phyloP scores from a whole-genome alignment of 2,329 filamentous ascomycete genomes.

The Aspergillus pseudotamarii region DNA sequence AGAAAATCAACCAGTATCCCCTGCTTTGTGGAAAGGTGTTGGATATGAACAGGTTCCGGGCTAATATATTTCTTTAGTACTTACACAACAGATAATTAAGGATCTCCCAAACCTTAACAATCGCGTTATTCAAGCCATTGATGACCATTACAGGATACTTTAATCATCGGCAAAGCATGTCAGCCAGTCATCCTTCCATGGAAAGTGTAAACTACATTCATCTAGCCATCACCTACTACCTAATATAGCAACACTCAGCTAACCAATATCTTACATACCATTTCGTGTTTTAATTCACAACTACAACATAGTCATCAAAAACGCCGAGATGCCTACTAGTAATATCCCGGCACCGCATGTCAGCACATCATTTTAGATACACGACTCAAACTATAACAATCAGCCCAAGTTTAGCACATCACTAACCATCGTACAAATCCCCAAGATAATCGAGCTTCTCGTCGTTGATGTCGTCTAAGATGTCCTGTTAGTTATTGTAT shows the following conservation, averaged over 20 bases:
- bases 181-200: not conserved
- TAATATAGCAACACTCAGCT: not conserved
- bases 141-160: not conserved
- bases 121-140: not conserved
- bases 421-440: not conserved
- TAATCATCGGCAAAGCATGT: not conserved
- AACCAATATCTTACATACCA: not conserved
- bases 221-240: not conserved
- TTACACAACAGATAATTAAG: not conserved
- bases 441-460: not conserved
- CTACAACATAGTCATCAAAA: not conserved
- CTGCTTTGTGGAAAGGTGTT: not conserved
- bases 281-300: not conserved
- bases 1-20: not conserved
- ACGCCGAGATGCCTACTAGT: not conserved
- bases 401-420: not conserved
- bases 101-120: not conserved
- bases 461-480: not conserved
- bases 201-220: not conserved
- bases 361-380: not conserved
- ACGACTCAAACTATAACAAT: not conserved
- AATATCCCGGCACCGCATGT: not conserved
- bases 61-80: not conserved
- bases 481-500: not conserved
- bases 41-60: not conserved